Evolutionary conservation across 2,329 filamentous ascomycete genomes (phyloP).

Genomic region (Proliferodiscus dingleyae): DNA sequence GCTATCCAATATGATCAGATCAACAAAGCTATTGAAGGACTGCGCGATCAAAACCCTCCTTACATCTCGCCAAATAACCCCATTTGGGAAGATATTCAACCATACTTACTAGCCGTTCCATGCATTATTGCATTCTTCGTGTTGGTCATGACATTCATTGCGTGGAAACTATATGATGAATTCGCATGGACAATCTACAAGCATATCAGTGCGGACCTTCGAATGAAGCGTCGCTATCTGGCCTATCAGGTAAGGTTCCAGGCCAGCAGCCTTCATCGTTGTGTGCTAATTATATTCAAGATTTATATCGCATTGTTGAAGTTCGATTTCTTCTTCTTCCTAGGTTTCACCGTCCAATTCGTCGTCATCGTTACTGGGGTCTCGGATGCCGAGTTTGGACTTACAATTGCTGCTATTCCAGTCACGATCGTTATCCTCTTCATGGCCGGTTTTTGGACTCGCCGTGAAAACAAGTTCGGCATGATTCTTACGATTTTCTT

Average conservation of each 20-base stretch:
- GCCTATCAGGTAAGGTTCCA: constrained; percentile 74
- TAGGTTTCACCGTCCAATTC: constrained; percentile 97
- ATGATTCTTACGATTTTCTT: constrained; percentile 76
- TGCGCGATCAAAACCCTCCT: constrained; percentile 42
- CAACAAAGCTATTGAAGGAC: constrained; percentile 58
- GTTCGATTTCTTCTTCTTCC: constrained; percentile 99
- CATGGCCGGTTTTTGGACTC: constrained; percentile 78
- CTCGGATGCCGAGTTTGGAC: constrained; percentile 68
- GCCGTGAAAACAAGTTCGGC: constrained; percentile 73
- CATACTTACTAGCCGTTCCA: constrained; percentile 81
- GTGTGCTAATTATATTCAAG: constrained; percentile 41
- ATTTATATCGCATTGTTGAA: constrained; percentile 97
- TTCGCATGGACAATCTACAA: constrained; percentile 99
- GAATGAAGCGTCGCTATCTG: constrained; percentile 94
- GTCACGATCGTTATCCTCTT: constrained; percentile 87
- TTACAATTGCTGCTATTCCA: constrained; percentile 86
- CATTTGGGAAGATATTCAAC: constrained; percentile 66
- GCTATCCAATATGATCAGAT: constrained; percentile 93
- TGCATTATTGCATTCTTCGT: constrained; percentile 75
- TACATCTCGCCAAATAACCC: constrained; percentile 30
- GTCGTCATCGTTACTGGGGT: constrained; percentile 78
- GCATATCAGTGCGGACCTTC: constrained; percentile 93
- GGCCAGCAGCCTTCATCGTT: neutral
- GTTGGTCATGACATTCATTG: constrained; percentile 65
- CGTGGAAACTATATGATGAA: constrained; percentile 96